A percentile compares a stretch with the other conserved stretches of the same genome.
phyloP scores from a whole-genome alignment of 192 early-diverging fungal species.

The Coemansia sp. region DNA sequence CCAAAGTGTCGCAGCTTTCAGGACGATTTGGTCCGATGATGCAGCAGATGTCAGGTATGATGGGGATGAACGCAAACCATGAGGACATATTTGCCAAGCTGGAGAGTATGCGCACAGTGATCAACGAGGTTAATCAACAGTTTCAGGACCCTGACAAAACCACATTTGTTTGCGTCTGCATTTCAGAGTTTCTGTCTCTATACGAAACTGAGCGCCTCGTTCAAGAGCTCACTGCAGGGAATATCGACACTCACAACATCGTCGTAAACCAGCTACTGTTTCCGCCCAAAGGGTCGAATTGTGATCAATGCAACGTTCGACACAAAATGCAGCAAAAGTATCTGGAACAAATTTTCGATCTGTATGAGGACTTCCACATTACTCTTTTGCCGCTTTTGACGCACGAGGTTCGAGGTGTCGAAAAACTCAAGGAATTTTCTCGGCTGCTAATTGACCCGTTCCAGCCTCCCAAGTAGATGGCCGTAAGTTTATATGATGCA shows the following conservation, averaged over 20 bases:
- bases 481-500: not conserved
- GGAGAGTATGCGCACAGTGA: conserved; percentile 92
- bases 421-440: conserved; percentile 89
- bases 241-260: conserved; percentile 99
- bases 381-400: conserved; percentile 92
- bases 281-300: conserved; percentile 83
- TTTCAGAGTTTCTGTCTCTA: conserved; percentile 98
- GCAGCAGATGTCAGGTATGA: conserved; percentile 80
- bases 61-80: conserved; percentile 79
- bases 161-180: conserved; percentile 99
- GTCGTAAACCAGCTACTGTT: conserved; percentile 98
- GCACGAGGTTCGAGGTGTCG: conserved; percentile 93
- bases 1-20: conserved; percentile 90
- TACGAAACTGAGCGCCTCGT: conserved; percentile 99
- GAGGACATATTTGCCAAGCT: conserved; percentile 97
- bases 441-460: conserved; percentile 88
- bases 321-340: conserved; percentile 99
- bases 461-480: conserved; percentile 44
- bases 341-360: conserved; percentile 95
- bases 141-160: conserved; percentile 99
- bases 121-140: conserved; percentile 98
- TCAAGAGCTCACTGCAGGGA: conserved; percentile 95
- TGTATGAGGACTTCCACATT: conserved; percentile 99
- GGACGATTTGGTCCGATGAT: conserved; percentile 97
- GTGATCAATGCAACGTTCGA: conserved; percentile 88